Percentiles rank a stretch among this genome's conserved stretches.
phyloP scores from a whole-genome alignment of 2,329 filamentous ascomycete genomes.

The Botrytis fragariae region DNA sequence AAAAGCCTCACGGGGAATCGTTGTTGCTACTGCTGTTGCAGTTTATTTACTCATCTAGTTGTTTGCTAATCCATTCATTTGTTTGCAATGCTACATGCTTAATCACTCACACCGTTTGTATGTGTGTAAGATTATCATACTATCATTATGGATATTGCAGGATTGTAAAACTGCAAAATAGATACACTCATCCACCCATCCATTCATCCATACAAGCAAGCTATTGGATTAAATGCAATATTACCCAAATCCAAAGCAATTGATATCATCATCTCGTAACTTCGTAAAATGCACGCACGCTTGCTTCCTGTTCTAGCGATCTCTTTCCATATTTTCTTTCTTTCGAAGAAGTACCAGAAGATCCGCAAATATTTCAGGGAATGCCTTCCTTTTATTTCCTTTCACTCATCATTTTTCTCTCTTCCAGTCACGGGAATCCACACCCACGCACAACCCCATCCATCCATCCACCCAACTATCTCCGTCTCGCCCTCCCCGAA shows the following conservation, averaged over 20 bases:
- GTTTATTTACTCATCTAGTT: too few relatives aligned
- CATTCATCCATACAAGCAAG: not conserved
- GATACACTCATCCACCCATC: not conserved
- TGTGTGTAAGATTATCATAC: too few relatives aligned
- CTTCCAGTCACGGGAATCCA: too few relatives aligned
- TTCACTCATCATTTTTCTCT: too few relatives aligned
- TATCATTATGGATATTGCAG: too few relatives aligned
- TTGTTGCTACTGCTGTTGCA: too few relatives aligned
- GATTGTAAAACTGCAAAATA: not conserved
- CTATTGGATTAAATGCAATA: not conserved
- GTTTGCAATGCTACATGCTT: not conserved
- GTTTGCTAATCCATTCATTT: too few relatives aligned
- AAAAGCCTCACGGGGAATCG: too few relatives aligned
- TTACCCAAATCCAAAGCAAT: not conserved
- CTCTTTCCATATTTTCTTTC: too few relatives aligned
- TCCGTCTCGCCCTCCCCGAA: not conserved
- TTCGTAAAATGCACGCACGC: not conserved
- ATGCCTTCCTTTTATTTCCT: not conserved
- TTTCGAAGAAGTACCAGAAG: not conserved
- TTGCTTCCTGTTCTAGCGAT: not conserved
- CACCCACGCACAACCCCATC: not conserved
- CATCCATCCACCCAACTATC: not conserved
- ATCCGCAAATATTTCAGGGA: not conserved
- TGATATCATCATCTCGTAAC: not conserved
- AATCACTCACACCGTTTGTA: too few relatives aligned